Evolutionary conservation across 371 early-diverging fungal species (phyloP).

Genomic region (Batkoa obscura): DNA sequence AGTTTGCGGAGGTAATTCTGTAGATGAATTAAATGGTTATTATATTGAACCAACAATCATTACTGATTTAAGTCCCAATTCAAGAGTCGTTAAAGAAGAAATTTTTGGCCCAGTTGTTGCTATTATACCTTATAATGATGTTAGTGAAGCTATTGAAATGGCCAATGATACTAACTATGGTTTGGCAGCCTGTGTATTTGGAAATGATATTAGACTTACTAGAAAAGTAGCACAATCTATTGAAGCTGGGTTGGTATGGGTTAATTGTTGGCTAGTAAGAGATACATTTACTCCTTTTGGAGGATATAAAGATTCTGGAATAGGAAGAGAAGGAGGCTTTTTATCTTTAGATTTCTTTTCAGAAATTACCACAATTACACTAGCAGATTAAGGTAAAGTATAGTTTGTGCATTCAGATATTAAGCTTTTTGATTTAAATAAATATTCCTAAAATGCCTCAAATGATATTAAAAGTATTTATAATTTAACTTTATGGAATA

Average conservation of each 20-base stretch:
- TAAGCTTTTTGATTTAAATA: too few relatives aligned
- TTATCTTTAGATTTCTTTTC: conserved; percentile 2
- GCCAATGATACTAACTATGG: conserved; percentile 65
- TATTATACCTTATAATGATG: conserved; percentile 48
- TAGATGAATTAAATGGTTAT: conserved; percentile 23
- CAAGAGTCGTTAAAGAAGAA: conserved; percentile 30
- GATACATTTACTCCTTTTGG: conserved; percentile 56
- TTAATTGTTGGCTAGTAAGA: conserved; percentile 51
- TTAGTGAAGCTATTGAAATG: conserved; percentile 39
- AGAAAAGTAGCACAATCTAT: conserved; percentile 31
- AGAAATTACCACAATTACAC: conserved; percentile 4
- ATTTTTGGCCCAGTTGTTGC: conserved; percentile 67
- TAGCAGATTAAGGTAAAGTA: conserved; percentile 3
- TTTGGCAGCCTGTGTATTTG: conserved; percentile 53
- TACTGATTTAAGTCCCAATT: conserved; percentile 16
- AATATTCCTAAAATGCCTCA: too few relatives aligned
- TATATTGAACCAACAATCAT: conserved; percentile 50
- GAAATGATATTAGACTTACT: conserved; percentile 33
- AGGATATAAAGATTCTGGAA: conserved; percentile 23
- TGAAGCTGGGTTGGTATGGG: conserved; percentile 41
- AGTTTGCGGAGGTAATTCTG: conserved; percentile 19
- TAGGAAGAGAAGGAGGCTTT: conserved; percentile 1
- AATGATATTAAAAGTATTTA: too few relatives aligned
- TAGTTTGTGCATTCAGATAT: too few relatives aligned
- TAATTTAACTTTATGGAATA: too few relatives aligned